Evolutionary conservation across 192 early-diverging fungal genomes (phyloP).

Genomic region (Coemansia sp.): DNA sequence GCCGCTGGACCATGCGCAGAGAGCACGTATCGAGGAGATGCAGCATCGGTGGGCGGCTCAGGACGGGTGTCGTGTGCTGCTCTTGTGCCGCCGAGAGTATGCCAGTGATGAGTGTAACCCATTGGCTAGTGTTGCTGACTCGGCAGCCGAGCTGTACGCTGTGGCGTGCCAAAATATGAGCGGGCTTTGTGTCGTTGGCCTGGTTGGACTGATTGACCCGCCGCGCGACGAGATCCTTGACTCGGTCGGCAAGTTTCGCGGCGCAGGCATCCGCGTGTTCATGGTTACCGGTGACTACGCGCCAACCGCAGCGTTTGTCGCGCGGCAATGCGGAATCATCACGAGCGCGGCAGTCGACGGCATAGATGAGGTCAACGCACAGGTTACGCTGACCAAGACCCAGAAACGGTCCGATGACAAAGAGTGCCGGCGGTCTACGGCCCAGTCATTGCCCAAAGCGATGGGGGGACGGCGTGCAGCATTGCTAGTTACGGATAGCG

Average conservation of each 20-base stretch:
- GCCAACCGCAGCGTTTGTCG: constrained; percentile 77
- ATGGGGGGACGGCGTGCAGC: too few relatives aligned
- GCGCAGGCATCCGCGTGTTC: constrained; percentile 71
- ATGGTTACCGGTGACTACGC: constrained; percentile 87
- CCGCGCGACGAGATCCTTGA: constrained; percentile 72
- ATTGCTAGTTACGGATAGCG: constrained; percentile 10
- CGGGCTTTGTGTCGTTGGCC: constrained; percentile 67
- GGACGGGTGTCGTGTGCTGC: constrained; percentile 60
- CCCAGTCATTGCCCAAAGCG: neutral
- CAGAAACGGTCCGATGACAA: neutral
- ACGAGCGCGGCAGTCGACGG: constrained; percentile 29
- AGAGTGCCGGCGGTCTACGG: neutral
- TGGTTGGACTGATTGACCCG: constrained; percentile 81
- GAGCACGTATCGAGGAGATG: constrained; percentile 26
- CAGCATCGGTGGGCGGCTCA: constrained; percentile 58
- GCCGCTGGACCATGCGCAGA: constrained; percentile 39
- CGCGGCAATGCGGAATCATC: constrained; percentile 75
- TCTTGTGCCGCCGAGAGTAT: constrained; percentile 48
- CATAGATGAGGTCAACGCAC: constrained; percentile 29
- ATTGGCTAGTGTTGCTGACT: constrained; percentile 38
- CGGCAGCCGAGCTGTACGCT: constrained; percentile 25
- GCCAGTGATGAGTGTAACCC: constrained; percentile 33
- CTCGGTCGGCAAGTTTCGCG: constrained; percentile 60
- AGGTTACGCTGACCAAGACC: neutral
- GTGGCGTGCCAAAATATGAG: constrained; percentile 29